phyloP scores from a whole-genome alignment of 1,139 yeast species.

The Yamadazyma sp. region DNA sequence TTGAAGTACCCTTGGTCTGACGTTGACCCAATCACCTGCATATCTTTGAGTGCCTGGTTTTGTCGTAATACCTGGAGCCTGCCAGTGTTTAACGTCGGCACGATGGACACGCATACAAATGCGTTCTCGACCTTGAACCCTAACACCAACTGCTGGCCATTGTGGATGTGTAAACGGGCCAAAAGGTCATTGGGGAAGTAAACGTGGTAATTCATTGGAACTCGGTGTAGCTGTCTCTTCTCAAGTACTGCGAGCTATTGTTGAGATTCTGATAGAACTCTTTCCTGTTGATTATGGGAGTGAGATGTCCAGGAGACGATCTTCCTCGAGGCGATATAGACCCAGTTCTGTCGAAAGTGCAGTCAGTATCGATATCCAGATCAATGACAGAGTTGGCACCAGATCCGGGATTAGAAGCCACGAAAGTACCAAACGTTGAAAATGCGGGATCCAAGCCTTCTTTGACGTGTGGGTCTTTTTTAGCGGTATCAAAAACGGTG shows the following conservation, averaged over 20 bases:
- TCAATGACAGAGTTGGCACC: constrained; percentile 1
- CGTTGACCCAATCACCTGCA: constrained; percentile 24
- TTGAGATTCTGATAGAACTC: constrained; percentile 38
- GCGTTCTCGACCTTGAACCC: constrained; percentile 29
- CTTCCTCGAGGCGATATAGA: not conserved
- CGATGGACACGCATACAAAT: constrained; percentile 26
- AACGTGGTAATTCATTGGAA: constrained; percentile 25
- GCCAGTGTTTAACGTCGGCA: constrained; percentile 1
- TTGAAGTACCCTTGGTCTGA: constrained; percentile 7
- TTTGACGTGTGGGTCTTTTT: not conserved
- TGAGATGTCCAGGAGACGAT: not conserved
- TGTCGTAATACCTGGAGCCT: constrained; percentile 1
- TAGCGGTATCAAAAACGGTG: not conserved
- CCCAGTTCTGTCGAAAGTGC: not conserved
- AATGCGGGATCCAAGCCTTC: not conserved
- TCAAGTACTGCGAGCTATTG: constrained; percentile 42
- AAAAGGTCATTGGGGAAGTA: constrained; percentile 38
- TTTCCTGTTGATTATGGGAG: not conserved
- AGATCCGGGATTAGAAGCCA: not conserved
- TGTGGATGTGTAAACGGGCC: constrained; percentile 5
- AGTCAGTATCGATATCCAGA: not conserved
- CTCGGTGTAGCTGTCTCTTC: constrained; percentile 41
- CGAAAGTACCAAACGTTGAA: not conserved
- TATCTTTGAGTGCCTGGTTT: constrained; percentile 12
- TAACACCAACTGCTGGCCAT: constrained; percentile 13